Conservation (phyloP, 2,329 filamentous ascomycete species). For the Scytalidium sp. region DNA sequence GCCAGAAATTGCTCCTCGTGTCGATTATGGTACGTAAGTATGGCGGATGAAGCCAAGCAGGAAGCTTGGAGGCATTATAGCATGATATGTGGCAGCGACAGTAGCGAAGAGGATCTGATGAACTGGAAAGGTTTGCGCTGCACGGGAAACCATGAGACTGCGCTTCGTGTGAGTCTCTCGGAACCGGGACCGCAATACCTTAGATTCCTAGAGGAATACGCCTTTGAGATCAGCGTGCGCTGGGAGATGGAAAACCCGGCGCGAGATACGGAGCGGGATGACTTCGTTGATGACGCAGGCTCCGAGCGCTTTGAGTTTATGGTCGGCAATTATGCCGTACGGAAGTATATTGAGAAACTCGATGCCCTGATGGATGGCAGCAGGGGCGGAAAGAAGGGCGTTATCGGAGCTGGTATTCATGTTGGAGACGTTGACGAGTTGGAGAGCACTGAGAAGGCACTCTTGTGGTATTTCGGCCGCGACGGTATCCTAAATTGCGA, state of each 20-base stretch:
- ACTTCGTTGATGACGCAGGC: neutral
- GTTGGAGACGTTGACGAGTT: neutral
- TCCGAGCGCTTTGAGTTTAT: constrained; percentile 11
- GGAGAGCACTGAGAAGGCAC: neutral
- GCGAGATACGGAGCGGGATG: neutral
- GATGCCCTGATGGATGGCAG: neutral
- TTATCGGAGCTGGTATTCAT: neutral
- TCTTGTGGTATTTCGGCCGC: neutral
- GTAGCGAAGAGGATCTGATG: neutral
- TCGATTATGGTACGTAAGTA: neutral
- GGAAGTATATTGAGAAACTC: constrained; percentile 7
- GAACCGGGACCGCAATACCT: constrained; percentile 16
- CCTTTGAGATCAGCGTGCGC: constrained; percentile 13
- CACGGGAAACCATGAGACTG: neutral
- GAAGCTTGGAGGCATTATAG: neutral
- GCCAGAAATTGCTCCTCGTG: neutral
- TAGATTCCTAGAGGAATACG: constrained; percentile 15
- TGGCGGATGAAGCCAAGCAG: neutral
- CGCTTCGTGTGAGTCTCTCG: constrained; percentile 4
- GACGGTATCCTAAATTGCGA: neutral
- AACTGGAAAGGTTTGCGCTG: neutral
- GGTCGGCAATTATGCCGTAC: constrained; percentile 13
- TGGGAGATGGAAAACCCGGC: constrained; percentile 5
- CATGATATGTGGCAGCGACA: neutral
- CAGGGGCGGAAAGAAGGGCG: neutral